Conservation (phyloP, 352 stramenopile genomes). For the Aphanomyces cochlioides region DNA sequence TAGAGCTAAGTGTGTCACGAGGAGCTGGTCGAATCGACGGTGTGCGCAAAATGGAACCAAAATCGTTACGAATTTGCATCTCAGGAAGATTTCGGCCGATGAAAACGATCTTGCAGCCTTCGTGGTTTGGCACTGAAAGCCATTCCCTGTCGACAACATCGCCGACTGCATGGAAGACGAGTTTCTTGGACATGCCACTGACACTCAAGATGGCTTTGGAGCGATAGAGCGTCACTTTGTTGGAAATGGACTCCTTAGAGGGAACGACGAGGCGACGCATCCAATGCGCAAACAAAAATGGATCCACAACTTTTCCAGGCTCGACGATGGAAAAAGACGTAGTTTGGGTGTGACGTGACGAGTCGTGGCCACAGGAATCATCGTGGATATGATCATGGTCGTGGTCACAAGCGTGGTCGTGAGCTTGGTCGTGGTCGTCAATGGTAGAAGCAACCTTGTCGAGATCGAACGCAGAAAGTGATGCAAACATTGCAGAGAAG, state of each 20-base stretch:
- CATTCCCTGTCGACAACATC: constrained; percentile 33
- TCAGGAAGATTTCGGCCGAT: constrained; percentile 36
- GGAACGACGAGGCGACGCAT: constrained; percentile 33
- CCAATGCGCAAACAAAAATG: constrained; percentile 36
- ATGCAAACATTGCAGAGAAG: constrained; percentile 29
- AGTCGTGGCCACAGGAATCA: constrained; percentile 11
- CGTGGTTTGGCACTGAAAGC: constrained; percentile 6
- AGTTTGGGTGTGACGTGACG: constrained; percentile 26
- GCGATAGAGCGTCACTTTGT: constrained; percentile 30
- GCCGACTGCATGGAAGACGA: constrained; percentile 39
- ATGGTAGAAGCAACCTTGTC: constrained; percentile 17
- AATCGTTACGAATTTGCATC: constrained; percentile 17
- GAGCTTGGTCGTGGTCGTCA: not conserved
- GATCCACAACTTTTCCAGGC: constrained; percentile 31
- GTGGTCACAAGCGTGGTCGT: constrained; percentile 21
- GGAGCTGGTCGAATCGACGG: not conserved
- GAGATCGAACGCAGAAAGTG: constrained; percentile 32
- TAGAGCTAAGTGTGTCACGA: not conserved
- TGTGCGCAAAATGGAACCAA: constrained; percentile 29
- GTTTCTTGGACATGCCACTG: constrained; percentile 34
- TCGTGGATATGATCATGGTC: constrained; percentile 31
- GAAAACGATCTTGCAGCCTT: constrained; percentile 39
- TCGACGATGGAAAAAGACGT: constrained; percentile 35
- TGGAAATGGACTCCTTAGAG: constrained; percentile 30
- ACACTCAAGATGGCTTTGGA: constrained; percentile 39